Conservation (phyloP, 2,329 filamentous ascomycete genomes). For the Nigrospora sphaerica region DNA sequence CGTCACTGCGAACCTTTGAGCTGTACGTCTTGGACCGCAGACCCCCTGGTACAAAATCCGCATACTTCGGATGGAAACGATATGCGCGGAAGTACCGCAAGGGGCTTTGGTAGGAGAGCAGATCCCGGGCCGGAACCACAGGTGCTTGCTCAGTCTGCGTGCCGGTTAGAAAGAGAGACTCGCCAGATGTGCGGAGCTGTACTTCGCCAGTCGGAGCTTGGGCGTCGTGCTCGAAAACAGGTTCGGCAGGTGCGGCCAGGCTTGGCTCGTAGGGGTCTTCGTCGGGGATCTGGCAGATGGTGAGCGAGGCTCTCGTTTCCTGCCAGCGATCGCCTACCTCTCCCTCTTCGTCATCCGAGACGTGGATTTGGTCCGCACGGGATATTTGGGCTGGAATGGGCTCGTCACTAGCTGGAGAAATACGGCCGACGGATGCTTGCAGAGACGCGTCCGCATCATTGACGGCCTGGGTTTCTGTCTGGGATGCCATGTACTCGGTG, state of each 20-base stretch:
- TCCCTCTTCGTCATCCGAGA: conserved; percentile 6
- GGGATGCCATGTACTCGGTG: too few species aligned
- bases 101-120: conserved; percentile 72
- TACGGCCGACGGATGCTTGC: conserved; percentile 4
- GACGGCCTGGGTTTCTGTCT: background rate
- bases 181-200: conserved; percentile 19
- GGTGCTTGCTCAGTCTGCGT: conserved; percentile 15
- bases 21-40: conserved; percentile 90
- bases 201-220: conserved; percentile 18
- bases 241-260: conserved; percentile 6
- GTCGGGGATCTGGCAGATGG: conserved; percentile 8
- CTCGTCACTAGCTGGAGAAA: conserved; percentile 1
- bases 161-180: conserved; percentile 20
- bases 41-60: conserved; percentile 62
- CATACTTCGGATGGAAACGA: conserved; percentile 79
- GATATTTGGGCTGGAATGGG: conserved; percentile 9
- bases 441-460: conserved; percentile 3
- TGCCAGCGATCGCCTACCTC: conserved; percentile 11
- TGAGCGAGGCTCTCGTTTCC: conserved; percentile 4
- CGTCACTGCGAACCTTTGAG: conserved; percentile 74
- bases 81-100: conserved; percentile 79
- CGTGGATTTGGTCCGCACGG: conserved; percentile 6
- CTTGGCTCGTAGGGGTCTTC: conserved; percentile 15
- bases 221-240: conserved; percentile 2
- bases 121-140: conserved; percentile 17